Evolutionary conservation across 2,329 filamentous ascomycete species (phyloP).

Genomic region (Colletotrichum chrysophilum): DNA sequence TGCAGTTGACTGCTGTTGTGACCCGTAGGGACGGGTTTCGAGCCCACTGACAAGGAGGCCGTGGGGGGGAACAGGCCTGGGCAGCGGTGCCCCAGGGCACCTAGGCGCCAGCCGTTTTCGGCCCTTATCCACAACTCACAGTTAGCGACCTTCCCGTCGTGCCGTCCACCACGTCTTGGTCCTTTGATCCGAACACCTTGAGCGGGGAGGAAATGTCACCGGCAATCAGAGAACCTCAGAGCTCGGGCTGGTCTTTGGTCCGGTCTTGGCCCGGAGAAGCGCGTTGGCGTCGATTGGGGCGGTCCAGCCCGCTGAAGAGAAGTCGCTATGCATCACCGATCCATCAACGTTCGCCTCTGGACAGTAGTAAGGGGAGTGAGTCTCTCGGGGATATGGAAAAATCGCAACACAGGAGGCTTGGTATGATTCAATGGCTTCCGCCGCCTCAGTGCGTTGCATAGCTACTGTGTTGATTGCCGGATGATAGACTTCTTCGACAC

Average conservation of each 20-base stretch:
- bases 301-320: background rate
- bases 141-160: background rate
- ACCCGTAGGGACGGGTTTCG: background rate
- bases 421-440: background rate
- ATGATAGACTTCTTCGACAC: background rate
- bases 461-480: background rate
- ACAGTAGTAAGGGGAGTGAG: background rate
- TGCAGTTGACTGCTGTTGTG: background rate
- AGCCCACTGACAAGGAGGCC: background rate
- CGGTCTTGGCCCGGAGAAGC: background rate
- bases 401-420: background rate
- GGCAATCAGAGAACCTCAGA: background rate
- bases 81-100: background rate
- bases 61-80: background rate
- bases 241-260: background rate
- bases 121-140: background rate
- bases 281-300: background rate
- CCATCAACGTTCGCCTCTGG: background rate
- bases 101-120: background rate
- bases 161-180: background rate
- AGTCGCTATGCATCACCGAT: background rate
- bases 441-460: background rate
- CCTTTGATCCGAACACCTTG: slow-evolving; percentile 2
- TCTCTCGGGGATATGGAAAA: background rate
- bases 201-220: background rate